Base-by-base conservation (phyloP, 164 flowering plant genomes). In the Amborella trichopoda region DNA sequence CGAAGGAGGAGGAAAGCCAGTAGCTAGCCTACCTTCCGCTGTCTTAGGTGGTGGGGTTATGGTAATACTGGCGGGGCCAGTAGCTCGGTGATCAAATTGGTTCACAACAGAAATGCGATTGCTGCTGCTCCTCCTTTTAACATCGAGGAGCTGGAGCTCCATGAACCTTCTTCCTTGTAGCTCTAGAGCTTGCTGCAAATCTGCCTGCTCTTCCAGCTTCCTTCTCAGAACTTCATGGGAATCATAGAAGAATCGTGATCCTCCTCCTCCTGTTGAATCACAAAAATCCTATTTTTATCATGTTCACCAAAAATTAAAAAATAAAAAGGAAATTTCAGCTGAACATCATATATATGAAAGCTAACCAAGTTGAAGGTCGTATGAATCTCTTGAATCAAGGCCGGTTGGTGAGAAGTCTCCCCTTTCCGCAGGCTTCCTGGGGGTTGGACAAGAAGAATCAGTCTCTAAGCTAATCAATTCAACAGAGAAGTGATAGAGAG, bases 131-230 rank as follows among this genome's bases (percentile, higher is more conserved):
- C 59, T 70, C 55, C 71, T 76, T 41, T 75, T 83, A 43, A 81
- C 36, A 52, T 83, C 94, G 9, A 67, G 59, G 28, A 91, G 78
- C 36, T 83, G 94, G 47, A 91, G 58, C 63, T 68, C 79, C 81
- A 80, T 67, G 41, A 91, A 49, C 28, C 93, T 83, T 42, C 94
- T 63, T 3, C 78, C 69, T 49, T 89, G 90, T 4, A 78, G 72
- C 54, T 83, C 95, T 45, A 90, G 62, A 22, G 98, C 95, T 55
- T 83, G 90, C 59, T 81, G 90, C 57, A 83, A 53, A 38, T 81
- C 95, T 17, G 80, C 94, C 32, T 41, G 74, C 45, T 91, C 84
- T 52, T 83, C 96, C 28, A 85, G 38, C 54, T 82, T 85, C 50
- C 73, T 79, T 46, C 79, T 71, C 65, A 78, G 36, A 60, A 69